Conservation (phyloP, 768 basidiomycete genomes). For the Leucocoprinus leucothites region DNA sequence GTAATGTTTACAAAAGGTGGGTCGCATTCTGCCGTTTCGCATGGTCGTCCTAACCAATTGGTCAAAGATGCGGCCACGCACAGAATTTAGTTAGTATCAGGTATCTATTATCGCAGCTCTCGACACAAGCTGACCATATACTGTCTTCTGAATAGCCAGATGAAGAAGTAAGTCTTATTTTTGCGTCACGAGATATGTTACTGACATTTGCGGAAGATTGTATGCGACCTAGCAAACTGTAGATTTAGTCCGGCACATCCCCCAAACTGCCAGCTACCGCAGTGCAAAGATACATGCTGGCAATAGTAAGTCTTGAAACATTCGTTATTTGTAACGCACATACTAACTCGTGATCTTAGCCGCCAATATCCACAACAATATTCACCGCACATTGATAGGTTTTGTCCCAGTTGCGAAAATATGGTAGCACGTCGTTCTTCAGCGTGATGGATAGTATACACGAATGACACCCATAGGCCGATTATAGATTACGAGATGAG, state of each 20-base stretch:
- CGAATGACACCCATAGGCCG: not conserved
- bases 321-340: slow-evolving; percentile 17
- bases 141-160: slow-evolving; percentile 40
- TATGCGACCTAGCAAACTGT: slow-evolving; percentile 56
- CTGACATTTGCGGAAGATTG: slow-evolving; percentile 42
- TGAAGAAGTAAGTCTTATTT: slow-evolving; percentile 43
- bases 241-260: slow-evolving; percentile 63
- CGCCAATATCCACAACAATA: slow-evolving; percentile 68
- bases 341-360: slow-evolving; percentile 28
- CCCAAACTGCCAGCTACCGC: slow-evolving; percentile 42
- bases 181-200: not conserved
- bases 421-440: slow-evolving; percentile 14
- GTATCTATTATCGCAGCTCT: not conserved
- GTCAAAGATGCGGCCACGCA: slow-evolving; percentile 51
- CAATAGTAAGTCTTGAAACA: slow-evolving; percentile 55
- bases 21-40: slow-evolving; percentile 13
- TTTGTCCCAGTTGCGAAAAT: slow-evolving; percentile 49
- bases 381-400: slow-evolving; percentile 58
- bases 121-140: slow-evolving; percentile 2
- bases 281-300: slow-evolving; percentile 60
- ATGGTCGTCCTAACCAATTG: not conserved
- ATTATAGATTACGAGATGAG: slow-evolving; percentile 5
- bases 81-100: slow-evolving; percentile 40
- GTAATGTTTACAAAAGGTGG: slow-evolving; percentile 52
- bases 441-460: not conserved